Conservation (phyloP, 257 asterid species). For the Solanum infundibuliforme region DNA sequence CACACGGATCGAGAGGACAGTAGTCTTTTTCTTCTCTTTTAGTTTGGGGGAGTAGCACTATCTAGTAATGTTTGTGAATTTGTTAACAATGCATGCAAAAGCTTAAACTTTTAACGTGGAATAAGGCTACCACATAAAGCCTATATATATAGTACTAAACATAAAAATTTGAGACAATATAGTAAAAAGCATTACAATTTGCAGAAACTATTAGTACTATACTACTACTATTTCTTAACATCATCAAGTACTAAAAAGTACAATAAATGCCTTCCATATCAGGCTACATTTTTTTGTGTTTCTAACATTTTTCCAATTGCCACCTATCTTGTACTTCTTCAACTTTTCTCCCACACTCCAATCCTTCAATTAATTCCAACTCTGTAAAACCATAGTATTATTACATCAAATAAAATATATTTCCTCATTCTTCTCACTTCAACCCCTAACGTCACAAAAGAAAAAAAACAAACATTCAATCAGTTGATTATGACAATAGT, state of each 20-base stretch:
- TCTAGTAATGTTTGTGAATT: not conserved
- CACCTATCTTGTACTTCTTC: not conserved
- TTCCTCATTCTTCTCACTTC: not conserved
- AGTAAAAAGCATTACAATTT: not conserved
- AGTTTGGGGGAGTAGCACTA: not conserved
- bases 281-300: not conserved
- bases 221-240: not conserved
- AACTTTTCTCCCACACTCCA: not conserved
- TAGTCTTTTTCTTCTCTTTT: not conserved
- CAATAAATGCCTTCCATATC: not conserved
- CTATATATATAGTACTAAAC: not conserved
- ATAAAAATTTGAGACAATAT: not conserved
- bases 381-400: not conserved
- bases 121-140: not conserved
- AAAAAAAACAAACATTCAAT: not conserved
- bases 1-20: accelerated
- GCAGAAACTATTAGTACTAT: not conserved
- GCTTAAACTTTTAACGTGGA: not conserved
- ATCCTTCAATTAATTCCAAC: not conserved
- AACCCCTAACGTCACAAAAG: not conserved
- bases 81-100: not conserved
- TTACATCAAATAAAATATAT: not conserved
- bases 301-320: not conserved
- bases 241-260: not conserved
- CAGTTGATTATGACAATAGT: not conserved